Percentiles rank a stretch among this genome's conserved stretches.
These are phyloP conservation scores for Hypoxylon sp. DNA, from an alignment of 2,329 filamentous ascomycete species.

Conservation along the genomic window DNA sequence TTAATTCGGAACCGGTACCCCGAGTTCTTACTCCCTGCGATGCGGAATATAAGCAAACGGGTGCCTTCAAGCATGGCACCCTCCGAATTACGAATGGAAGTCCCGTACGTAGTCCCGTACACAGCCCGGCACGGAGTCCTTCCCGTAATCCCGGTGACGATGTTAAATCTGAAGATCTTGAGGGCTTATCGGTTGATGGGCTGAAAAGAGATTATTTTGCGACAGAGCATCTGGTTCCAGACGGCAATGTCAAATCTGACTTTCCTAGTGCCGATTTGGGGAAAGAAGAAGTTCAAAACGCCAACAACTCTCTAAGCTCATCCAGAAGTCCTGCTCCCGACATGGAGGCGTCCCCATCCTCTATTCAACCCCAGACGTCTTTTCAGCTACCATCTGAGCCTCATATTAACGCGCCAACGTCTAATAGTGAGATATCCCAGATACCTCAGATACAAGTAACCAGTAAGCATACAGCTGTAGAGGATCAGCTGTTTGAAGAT, in stretches of 20 bases:
- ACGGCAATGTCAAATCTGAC: background rate
- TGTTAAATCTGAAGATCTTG: constrained; percentile 8
- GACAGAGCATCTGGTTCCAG: background rate
- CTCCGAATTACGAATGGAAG: constrained; percentile 74
- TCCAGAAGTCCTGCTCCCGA: background rate
- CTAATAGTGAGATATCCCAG: constrained; percentile 51
- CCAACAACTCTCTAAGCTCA: background rate
- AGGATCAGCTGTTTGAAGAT: constrained; percentile 65
- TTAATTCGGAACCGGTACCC: constrained; percentile 50
- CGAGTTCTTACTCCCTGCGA: constrained; percentile 67
- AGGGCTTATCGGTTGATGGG: background rate
- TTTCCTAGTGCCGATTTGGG: background rate
- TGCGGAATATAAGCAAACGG: constrained; percentile 71
- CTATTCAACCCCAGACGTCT: constrained; percentile 22
- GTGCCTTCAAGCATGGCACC: constrained; percentile 74
- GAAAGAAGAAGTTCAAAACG: constrained; percentile 15
- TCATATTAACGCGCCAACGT: constrained; percentile 56
- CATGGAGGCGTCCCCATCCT: constrained; percentile 9
- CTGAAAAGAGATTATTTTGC: constrained; percentile 40
- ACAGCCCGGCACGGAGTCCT: constrained; percentile 66
- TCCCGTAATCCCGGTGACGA: constrained; percentile 33
- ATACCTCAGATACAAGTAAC: constrained; percentile 60
- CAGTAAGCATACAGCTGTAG: constrained; percentile 64
- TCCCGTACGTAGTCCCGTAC: constrained; percentile 66
- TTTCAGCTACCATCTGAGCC: constrained; percentile 48